Base-by-base conservation (phyloP, 306 rosid genomes). In the Cajanus cajan region DNA sequence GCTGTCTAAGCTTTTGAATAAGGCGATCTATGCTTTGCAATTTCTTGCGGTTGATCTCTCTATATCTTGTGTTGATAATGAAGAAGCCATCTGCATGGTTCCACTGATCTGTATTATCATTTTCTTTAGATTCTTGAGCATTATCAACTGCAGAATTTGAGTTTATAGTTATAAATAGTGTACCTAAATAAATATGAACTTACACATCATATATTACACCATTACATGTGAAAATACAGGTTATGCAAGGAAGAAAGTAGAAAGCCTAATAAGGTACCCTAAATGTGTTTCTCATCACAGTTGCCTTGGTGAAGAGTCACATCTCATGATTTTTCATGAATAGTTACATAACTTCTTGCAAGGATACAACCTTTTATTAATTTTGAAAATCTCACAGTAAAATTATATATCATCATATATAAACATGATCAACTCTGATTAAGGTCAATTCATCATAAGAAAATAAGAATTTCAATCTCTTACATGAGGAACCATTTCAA, bases 1-100 rank as follows among this genome's bases (percentile, higher is more conserved):
- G 71, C 81, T 63, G 81, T 52, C 92, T 83, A 41, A 92, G 90
- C 87, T 92, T 88, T 82, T 86, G 89, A 84, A 90, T 91, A 51
- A 92, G 83, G 78, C 84, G 69, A 36, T 89, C 97, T 57, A 92
- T 80, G 85, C 82, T 90, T 71, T 89, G 87, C 77, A 90, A 61
- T 78, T 84, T 88, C 84, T 77, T 79, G 69, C 85, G 87, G 75
- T 73, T 92, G 58, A 92, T 87, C 77, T 87, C 93, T 0, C 84
- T 79, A 21, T 82, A 54, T 22, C 78, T 84, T 11, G 4, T 21
- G 78, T 73, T 63, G 70, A 77, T 87, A 70, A 75, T 73, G 5
- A 41, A 18, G 28, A 76, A 18, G 64, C 44, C 79, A 31, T 73
- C 86, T 8, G 79, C 80, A 44, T 69, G 69, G 57, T 73, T 82